Percentiles rank a stretch among this genome's conserved stretches.
These are phyloP conservation scores for Serendipita sp. DNA, from an alignment of 768 basidiomycete species.

Conservation along the genomic window DNA sequence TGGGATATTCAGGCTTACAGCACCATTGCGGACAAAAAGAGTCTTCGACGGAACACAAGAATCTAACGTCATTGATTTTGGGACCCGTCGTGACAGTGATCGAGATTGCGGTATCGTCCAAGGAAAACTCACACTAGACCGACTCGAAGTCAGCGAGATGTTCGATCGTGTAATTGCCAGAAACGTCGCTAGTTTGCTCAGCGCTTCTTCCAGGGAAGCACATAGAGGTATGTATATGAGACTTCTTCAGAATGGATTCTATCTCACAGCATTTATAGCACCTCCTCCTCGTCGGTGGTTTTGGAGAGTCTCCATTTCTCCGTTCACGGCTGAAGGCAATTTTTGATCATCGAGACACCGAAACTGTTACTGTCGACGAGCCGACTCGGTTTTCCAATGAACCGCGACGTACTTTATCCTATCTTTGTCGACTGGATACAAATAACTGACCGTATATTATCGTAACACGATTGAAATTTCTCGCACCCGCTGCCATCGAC, in stretches of 20 bases:
- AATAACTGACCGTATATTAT: no score
- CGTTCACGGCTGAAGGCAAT: not conserved
- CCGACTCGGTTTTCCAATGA: not conserved
- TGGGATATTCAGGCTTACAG: no score
- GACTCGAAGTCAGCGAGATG: not conserved
- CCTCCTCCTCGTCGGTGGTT: slow-evolving; percentile 6
- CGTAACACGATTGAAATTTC: no score
- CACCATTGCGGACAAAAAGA: not conserved
- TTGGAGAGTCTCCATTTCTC: slow-evolving; percentile 7
- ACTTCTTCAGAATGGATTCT: not conserved
- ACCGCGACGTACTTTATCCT: no score
- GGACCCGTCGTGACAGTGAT: slow-evolving; percentile 7
- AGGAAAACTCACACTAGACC: not conserved
- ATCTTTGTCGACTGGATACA: no score
- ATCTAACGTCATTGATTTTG: slow-evolving; percentile 5
- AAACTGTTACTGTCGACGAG: not conserved
- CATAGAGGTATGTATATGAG: not conserved
- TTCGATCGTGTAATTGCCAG: not conserved
- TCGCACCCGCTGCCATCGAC: no score
- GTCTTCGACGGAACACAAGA: slow-evolving; percentile 5
- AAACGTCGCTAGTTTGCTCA: not conserved
- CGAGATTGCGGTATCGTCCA: not conserved
- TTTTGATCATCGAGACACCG: not conserved
- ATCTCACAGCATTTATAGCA: not conserved
- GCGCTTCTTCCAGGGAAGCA: not conserved